Conservation (phyloP, 805 yeast species). For the Metschnikowia gelsemii region DNA sequence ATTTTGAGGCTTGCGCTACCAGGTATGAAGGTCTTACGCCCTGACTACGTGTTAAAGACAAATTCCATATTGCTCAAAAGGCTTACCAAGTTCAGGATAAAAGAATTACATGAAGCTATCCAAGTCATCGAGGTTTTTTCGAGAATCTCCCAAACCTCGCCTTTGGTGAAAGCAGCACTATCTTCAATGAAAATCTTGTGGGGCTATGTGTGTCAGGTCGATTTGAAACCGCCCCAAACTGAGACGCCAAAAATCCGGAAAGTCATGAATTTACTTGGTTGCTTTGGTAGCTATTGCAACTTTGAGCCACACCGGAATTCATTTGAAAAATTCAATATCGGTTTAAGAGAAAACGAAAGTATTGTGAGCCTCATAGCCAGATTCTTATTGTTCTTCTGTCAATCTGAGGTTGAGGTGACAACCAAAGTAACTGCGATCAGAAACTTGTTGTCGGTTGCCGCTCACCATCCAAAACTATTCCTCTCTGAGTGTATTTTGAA, state of each 20-base stretch:
- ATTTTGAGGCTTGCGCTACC: constrained; percentile 54
- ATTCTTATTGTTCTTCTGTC: constrained; percentile 56
- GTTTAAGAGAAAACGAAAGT: constrained; percentile 51
- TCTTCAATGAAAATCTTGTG: constrained; percentile 55
- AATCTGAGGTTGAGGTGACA: constrained; percentile 26
- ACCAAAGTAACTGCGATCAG: constrained; percentile 54
- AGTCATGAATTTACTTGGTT: constrained; percentile 62
- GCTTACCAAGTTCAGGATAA: constrained; percentile 57
- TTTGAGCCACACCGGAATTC: constrained; percentile 46
- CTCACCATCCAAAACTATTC: constrained; percentile 64
- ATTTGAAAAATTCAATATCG: constrained; percentile 41
- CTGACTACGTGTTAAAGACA: constrained; percentile 48
- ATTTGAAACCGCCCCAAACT: constrained; percentile 20
- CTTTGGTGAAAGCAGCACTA: constrained; percentile 60
- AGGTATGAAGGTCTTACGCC: constrained; percentile 44
- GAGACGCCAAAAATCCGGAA: constrained; percentile 44
- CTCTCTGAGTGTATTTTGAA: constrained; percentile 52
- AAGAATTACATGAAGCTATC: constrained; percentile 70
- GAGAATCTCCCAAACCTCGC: constrained; percentile 40
- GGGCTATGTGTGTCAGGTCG: constrained; percentile 41
- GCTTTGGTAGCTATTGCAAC: constrained; percentile 68
- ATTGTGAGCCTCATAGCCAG: constrained; percentile 58
- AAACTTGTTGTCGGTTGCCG: constrained; percentile 58
- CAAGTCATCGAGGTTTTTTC: constrained; percentile 66
- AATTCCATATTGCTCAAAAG: constrained; percentile 52